Evolutionary conservation across 2,329 filamentous ascomycete species (phyloP), one percentile per base, ranked within the genome.

Genomic region (Blastomyces gilchristii): DNA sequence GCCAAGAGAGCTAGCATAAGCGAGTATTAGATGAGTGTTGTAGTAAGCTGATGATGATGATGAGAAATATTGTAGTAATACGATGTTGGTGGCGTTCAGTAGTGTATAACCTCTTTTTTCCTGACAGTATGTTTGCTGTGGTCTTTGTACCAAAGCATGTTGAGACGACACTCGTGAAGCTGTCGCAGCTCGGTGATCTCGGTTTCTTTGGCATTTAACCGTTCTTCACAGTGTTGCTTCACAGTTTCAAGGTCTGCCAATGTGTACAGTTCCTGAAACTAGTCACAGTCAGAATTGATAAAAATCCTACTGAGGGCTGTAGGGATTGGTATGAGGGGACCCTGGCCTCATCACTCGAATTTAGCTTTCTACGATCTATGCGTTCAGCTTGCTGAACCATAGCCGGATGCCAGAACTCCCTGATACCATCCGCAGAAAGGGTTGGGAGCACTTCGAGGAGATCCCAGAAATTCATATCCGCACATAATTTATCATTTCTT

Each of bases 381-480:
- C 41, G 49, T 18, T 50, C 62, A 56, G 7, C 25, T 22, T 43
- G 53, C 53, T 56, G 31, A 39, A 60, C 31, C 31, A 67, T 64
- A 50, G 62, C 60, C 18, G 61, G 64, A n/a, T 57, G 39, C 65
- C 65, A 67, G 22, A 59, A 60, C n/a, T 53, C n/a, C n/a, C 58
- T 63, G n/a, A 67, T 64, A 49, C 65, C 64, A 14, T 57, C 60
- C 31, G 60, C 18, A 9, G 64, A 65, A 59, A 67, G 64, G 11
- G 58, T 50, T 7, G 65, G 64, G 16, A 65, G 57, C 12, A 56
- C 53, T 14, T 63, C 63, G 28, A 66, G 59, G 41, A 67, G 64
- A 16, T 65, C 65, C 16, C 64, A 54, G 56, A 64, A 64, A 16
- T 56, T 41, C 64, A 67, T 65, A 34, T 57, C 43, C 8, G 54